Base-by-base conservation (phyloP, 2,329 filamentous ascomycete genomes). In the Podosphaera fusca region DNA sequence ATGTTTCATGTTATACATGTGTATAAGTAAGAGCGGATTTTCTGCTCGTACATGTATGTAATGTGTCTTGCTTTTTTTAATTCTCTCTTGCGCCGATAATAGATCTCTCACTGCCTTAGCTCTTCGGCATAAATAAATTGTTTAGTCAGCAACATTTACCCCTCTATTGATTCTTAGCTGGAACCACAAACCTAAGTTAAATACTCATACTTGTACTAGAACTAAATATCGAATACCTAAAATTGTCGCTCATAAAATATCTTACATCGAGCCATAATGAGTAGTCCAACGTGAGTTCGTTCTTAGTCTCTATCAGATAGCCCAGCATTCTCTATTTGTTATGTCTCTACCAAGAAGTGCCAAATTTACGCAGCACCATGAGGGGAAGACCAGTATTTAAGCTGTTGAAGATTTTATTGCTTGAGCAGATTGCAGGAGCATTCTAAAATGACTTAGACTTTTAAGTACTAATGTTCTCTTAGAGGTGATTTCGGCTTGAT, bases 401-500 rank as follows among this genome's bases (percentile, higher is more conserved):
- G 4, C 38, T 42, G 10, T 7, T 42, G n/a, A 42, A 42, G n/a
- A 14, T 12, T 42, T 3, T 12, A 42, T 42, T 12, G 3, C 10
- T 12, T 12, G 38, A 42, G 38, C 21, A 21, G 21, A 21, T 12
- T 1, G 10, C 38, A 12, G 38, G 10, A 42, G 4, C 10, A 8
- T 42, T 29, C n/a, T 50, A 6, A 9, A 14, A 4, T 7, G n/a
- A 3, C 38, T 1, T 36, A 61, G 56, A 49, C 47, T 56, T 55
- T 51, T 59, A 60, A 59, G 60, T 61, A 61, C 64, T 62, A 58
- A 67, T 62, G 58, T 62, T 63, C 60, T n/a, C 34, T 59, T 55
- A 73, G 69, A 67, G 67, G 70, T 75, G 85, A 92, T 81, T 82
- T 92, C 74, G 86, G 86, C 78, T 84, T 92, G 70, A 90, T 92